Conservation (phyloP, 306 rosid genomes). For the Malus orientalis region DNA sequence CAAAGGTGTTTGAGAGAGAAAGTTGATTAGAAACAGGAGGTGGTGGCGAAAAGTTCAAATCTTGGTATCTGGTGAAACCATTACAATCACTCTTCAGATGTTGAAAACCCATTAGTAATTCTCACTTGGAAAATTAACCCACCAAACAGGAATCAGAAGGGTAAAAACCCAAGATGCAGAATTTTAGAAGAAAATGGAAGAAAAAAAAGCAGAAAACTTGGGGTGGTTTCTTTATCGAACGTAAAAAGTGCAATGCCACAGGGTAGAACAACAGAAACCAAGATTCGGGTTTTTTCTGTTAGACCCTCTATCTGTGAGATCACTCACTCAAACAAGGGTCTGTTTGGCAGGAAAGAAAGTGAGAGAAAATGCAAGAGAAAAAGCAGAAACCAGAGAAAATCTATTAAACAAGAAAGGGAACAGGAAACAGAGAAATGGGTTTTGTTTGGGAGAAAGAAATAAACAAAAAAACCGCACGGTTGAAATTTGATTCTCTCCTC, state of each 20-base stretch:
- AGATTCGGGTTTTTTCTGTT: not conserved
- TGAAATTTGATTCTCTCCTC: not conserved
- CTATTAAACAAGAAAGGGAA: not conserved
- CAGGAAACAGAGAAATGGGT: constrained; percentile 4
- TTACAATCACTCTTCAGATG: constrained; percentile 15
- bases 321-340: not conserved
- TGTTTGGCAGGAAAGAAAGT: constrained; percentile 18
- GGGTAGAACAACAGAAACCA: not conserved
- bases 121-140: not conserved
- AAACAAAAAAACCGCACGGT: constrained; percentile 26
- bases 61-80: constrained; percentile 17
- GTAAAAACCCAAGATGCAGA: not conserved
- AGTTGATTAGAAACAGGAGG: constrained; percentile 15
- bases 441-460: not conserved
- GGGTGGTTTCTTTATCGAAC: not conserved
- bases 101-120: constrained; percentile 32
- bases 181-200: not conserved
- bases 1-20: constrained; percentile 5
- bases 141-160: not conserved
- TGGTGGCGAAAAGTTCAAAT: constrained; percentile 15
- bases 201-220: not conserved
- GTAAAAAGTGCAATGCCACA: not conserved
- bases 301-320: not conserved
- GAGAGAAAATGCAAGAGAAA: not conserved
- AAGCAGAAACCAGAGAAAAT: not conserved